These are phyloP conservation scores for Cryoendolithus antarcticus DNA, from an alignment of 2,329 filamentous ascomycete genomes.

Conservation along the genomic window DNA sequence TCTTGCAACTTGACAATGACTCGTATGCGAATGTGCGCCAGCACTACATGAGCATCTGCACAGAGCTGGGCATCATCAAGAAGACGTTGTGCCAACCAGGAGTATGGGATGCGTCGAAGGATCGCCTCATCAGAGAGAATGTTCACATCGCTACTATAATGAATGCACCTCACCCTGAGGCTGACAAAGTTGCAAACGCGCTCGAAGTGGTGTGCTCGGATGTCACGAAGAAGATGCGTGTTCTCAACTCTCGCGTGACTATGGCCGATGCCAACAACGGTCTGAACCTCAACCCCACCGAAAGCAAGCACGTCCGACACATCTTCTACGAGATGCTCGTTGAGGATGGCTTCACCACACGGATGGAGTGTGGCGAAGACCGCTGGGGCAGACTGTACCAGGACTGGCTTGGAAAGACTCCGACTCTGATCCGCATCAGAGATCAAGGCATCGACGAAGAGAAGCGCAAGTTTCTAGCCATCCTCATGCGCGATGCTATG, in stretches of 20 bases:
- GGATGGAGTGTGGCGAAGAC: slow-evolving; percentile 57
- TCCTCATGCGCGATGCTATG: slow-evolving; percentile 63
- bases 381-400: slow-evolving; percentile 61
- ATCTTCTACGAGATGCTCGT: slow-evolving; percentile 55
- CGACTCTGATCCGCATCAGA: slow-evolving; percentile 7
- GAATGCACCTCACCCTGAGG: slow-evolving; percentile 40
- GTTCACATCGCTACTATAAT: slow-evolving; percentile 52
- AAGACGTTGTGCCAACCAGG: slow-evolving; percentile 65
- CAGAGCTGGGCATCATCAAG: slow-evolving; percentile 54
- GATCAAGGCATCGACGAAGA: slow-evolving; percentile 15
- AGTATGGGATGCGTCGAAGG: slow-evolving; percentile 60
- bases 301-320: slow-evolving; percentile 52
- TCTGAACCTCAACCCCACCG: slow-evolving; percentile 55
- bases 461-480: slow-evolving; percentile 55
- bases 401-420: slow-evolving; percentile 43
- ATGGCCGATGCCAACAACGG: slow-evolving; percentile 63
- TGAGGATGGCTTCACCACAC: slow-evolving; percentile 56
- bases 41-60: slow-evolving; percentile 59
- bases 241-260: slow-evolving; percentile 51
- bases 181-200: slow-evolving; percentile 53
- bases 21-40: slow-evolving; percentile 54
- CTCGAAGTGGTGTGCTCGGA: slow-evolving; percentile 71
- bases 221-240: slow-evolving; percentile 68
- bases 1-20: slow-evolving; percentile 50
- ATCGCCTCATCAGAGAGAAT: slow-evolving; percentile 51